Percentiles rank a stretch among this genome's conserved stretches.
These are phyloP conservation scores for Penicillium ucsense DNA, from an alignment of 495 filamentous ascomycete genomes.

Conservation along the genomic window DNA sequence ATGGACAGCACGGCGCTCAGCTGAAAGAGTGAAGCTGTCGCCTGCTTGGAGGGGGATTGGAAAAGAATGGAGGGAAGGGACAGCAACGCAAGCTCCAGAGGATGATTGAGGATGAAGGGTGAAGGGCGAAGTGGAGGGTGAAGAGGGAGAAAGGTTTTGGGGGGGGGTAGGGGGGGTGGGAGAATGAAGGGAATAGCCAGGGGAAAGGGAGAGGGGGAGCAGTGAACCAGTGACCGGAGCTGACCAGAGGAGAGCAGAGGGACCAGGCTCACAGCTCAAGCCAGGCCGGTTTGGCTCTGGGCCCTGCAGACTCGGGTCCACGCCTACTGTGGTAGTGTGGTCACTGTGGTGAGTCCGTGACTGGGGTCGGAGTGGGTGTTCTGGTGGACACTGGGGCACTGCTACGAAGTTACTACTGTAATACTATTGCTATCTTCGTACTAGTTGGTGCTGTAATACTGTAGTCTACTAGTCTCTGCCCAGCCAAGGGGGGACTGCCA, in stretches of 20 bases:
- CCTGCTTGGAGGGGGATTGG: conserved; percentile 29
- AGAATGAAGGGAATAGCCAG: conserved; percentile 38
- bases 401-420: neutral
- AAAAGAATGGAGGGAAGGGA: conserved; percentile 22
- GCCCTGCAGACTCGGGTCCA: too few relatives aligned
- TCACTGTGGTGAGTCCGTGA: too few relatives aligned
- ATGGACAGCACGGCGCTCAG: conserved; percentile 47
- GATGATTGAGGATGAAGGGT: conserved; percentile 19
- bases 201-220: conserved; percentile 20
- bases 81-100: too few relatives aligned
- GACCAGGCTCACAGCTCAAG: too few relatives aligned
- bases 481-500: too few relatives aligned
- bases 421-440: too few relatives aligned
- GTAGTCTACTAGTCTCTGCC: too few relatives aligned
- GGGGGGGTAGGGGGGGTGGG: conserved; percentile 12
- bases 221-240: conserved; percentile 1
- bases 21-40: conserved; percentile 85
- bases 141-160: conserved; percentile 11
- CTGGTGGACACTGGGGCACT: conserved; percentile 2
- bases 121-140: neutral
- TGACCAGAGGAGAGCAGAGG: too few relatives aligned
- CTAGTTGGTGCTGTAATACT: too few relatives aligned
- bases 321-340: too few relatives aligned
- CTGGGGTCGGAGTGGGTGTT: too few relatives aligned
- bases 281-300: too few relatives aligned